These are phyloP conservation scores for Talaromyces proteolyticus DNA, from an alignment of 495 filamentous ascomycete genomes.

Conservation along the genomic window DNA sequence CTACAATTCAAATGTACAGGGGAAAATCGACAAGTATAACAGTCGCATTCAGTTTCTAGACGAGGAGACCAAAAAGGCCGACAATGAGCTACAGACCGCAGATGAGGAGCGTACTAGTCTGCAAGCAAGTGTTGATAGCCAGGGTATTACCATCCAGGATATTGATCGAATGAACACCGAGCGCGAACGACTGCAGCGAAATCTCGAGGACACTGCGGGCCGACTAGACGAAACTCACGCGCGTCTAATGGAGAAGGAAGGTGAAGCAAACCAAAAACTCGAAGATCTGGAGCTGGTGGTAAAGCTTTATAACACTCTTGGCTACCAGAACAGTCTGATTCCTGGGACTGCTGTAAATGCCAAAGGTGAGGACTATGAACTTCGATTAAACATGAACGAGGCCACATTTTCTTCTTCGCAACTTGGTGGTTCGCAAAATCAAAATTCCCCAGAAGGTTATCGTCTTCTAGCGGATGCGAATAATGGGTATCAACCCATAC, in stretches of 20 bases:
- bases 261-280: constrained; percentile 72
- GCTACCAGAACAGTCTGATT: constrained; percentile 88
- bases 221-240: constrained; percentile 78
- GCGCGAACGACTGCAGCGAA: constrained; percentile 82
- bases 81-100: constrained; percentile 67
- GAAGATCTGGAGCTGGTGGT: constrained; percentile 84
- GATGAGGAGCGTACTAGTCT: constrained; percentile 76
- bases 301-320: constrained; percentile 85
- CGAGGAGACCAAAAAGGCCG: constrained; percentile 71
- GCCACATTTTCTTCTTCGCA: constrained; percentile 74
- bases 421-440: constrained; percentile 48
- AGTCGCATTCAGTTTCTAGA: constrained; percentile 67
- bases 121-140: constrained; percentile 79
- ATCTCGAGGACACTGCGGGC: constrained; percentile 64
- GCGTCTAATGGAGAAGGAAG: constrained; percentile 75
- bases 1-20: constrained; percentile 75
- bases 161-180: constrained; percentile 98
- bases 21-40: constrained; percentile 79
- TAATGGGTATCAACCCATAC: constrained; percentile 83
- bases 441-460: constrained; percentile 45
- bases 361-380: constrained; percentile 76
- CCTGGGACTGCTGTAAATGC: constrained; percentile 79
- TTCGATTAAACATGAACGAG: constrained; percentile 68
- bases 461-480: constrained; percentile 73
- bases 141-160: constrained; percentile 91